Conservation (phyloP, 257 asterid species). For the Penstemon davidsonii region DNA sequence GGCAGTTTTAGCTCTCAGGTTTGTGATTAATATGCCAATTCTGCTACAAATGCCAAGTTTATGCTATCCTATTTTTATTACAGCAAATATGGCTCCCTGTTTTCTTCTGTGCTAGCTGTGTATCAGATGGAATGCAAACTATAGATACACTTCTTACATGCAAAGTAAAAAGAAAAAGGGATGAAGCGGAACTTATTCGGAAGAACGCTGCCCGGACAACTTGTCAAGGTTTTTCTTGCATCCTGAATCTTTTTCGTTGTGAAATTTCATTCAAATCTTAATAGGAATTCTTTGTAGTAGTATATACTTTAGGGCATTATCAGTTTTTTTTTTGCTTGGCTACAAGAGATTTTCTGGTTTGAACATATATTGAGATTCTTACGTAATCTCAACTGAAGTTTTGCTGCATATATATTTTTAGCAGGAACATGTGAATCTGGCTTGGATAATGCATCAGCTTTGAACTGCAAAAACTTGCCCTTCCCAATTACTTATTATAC, state of each 20-base stretch:
- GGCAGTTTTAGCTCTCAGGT: slow-evolving; percentile 91
- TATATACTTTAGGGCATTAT: too few relatives aligned
- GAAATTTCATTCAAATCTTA: not conserved
- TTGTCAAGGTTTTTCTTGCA: slow-evolving; percentile 48
- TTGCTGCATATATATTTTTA: slow-evolving; percentile 17
- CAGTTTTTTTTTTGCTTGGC: too few relatives aligned
- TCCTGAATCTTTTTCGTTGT: slow-evolving; percentile 1
- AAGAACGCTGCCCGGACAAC: slow-evolving; percentile 48
- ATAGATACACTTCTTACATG: slow-evolving; percentile 88
- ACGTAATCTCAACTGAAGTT: slow-evolving; percentile 17
- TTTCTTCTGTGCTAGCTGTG: slow-evolving; percentile 63
- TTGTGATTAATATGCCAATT: slow-evolving; percentile 24
- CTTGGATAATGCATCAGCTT: slow-evolving; percentile 35
- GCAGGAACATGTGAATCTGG: slow-evolving; percentile 43
- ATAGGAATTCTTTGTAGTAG: too few relatives aligned
- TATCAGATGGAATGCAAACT: slow-evolving; percentile 91
- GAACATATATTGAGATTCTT: slow-evolving; percentile 1
- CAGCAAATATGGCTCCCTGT: slow-evolving; percentile 22
- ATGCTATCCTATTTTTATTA: slow-evolving; percentile 8
- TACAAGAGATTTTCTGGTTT: not conserved
- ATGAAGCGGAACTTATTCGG: slow-evolving; percentile 44
- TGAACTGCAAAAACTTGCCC: slow-evolving; percentile 56
- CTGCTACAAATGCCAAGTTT: not conserved
- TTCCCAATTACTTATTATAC: slow-evolving; percentile 81
- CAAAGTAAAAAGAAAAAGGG: slow-evolving; percentile 85